Conservation (phyloP, 2,329 filamentous ascomycete genomes). For the Colletotrichum sojae region DNA sequence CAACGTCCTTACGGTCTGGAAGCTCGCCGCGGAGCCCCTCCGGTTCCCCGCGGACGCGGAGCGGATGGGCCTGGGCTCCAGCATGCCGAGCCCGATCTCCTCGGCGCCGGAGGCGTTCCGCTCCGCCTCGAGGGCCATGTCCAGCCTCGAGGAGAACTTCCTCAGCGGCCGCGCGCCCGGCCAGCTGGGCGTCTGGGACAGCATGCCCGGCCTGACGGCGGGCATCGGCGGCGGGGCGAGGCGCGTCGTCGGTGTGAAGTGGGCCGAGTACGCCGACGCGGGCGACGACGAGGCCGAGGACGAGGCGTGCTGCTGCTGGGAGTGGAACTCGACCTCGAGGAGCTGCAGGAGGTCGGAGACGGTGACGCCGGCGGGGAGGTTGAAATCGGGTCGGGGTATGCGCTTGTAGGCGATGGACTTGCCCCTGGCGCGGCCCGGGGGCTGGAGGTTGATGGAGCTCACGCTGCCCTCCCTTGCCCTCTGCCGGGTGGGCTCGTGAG, state of each 20-base stretch:
- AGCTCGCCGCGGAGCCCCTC: not conserved
- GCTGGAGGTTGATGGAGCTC: not conserved
- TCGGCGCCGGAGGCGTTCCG: constrained; percentile 26
- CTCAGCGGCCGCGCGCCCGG: constrained; percentile 22
- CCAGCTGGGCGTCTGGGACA: constrained; percentile 9
- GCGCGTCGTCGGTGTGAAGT: not conserved
- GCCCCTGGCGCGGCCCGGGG: not conserved
- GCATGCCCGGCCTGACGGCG: not conserved
- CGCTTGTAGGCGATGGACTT: constrained; percentile 28
- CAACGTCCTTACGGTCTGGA: not conserved
- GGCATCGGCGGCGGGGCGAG: not conserved
- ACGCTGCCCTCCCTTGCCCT: not conserved
- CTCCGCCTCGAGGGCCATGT: constrained; percentile 35
- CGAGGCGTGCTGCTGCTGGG: not conserved
- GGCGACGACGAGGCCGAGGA: constrained; percentile 10
- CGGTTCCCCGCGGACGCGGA: constrained; percentile 15
- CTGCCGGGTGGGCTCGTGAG: not conserved
- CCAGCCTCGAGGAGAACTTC: constrained; percentile 21
- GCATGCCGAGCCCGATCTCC: constrained; percentile 35
- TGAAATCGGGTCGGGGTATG: constrained; percentile 34
- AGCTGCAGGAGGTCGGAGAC: constrained; percentile 36
- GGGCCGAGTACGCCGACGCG: constrained; percentile 8
- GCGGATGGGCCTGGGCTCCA: constrained; percentile 24
- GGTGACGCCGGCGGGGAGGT: constrained; percentile 23
- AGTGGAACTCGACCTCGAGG: constrained; percentile 32